phyloP scores from a whole-genome alignment of 176 grass and related monocot genomes.

The maize (Zea mays) region Zm-B73-REFERENCE-NAM-5.0 NC_050100.1:59948001-59948500 shows the following conservation, averaged over 20 bases:
- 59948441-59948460: background rate
- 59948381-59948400: no score
- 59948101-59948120: slow-evolving; percentile 23
- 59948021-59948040: background rate
- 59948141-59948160: background rate
- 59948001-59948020: slow-evolving; percentile 26
- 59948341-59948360: no score
- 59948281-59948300: background rate
- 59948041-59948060: slow-evolving; percentile 3
- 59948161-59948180: background rate
- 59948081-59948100: slow-evolving; percentile 5
- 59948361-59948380: no score
- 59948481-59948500: slow-evolving; percentile 15
- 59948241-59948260: slow-evolving; percentile 1
- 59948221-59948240: slow-evolving; percentile 17
- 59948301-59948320: background rate
- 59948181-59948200: background rate
- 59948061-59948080: slow-evolving; percentile 46
- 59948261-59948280: background rate
- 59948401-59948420: no score
- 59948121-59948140: slow-evolving; percentile 36
- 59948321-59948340: background rate
- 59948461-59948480: background rate
- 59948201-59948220: background rate
- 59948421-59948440: no score